Evolutionary conservation across 2,329 filamentous ascomycete genomes (phyloP), one percentile per base, ranked within the genome.

Genomic region (Thelonectria rubi): DNA sequence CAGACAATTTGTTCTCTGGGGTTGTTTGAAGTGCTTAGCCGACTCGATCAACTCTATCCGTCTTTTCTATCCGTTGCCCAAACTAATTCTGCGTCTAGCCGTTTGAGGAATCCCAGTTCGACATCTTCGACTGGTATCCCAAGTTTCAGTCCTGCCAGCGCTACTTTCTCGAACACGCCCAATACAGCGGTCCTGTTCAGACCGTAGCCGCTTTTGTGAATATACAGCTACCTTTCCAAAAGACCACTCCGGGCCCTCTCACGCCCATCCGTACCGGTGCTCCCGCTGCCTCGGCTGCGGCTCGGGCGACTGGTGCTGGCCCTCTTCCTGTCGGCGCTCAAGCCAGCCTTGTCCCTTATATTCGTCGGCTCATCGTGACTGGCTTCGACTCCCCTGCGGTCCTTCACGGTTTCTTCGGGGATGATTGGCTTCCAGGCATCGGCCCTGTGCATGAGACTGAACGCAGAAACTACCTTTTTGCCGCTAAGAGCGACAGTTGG

Each of bases 321-420:
- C 43, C 47, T n/a, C 30, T 68, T 37, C 58, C 60, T 15, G 51
- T 58, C 1, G 64, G 60, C 12, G 65, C 74, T 14, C 72, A 74
- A 42, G 83, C 94, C 47, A 93, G 91, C 1, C 82, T 97, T 11
- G 86, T 95, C 4, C 94, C 95, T 0, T 99, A 97, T 76, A 89
- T 98, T 64, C 90, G 94, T 34, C 91, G 95, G 15, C 85, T 98
- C 2, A 88, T 98, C 48, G 92, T 92, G 15, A 98, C 94, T 0
- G 94, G 94, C 2, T 95, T 97, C 80, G 95, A 98, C 76, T 89
- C 88, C 42, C 88, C 91, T 0, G 88, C 88, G 0, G 89, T 98
- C n/a, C 81, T 99, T 62, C 92, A 97, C 73, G 93, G 93, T 11
- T 97, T 97, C 80, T 99, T 98, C 71, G 95, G 95, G n/a, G 92